Percentiles rank a stretch among this genome's conserved stretches.
Conservation (phyloP, 305 asterid genomes). For the Solanum hybrid region DNA sequence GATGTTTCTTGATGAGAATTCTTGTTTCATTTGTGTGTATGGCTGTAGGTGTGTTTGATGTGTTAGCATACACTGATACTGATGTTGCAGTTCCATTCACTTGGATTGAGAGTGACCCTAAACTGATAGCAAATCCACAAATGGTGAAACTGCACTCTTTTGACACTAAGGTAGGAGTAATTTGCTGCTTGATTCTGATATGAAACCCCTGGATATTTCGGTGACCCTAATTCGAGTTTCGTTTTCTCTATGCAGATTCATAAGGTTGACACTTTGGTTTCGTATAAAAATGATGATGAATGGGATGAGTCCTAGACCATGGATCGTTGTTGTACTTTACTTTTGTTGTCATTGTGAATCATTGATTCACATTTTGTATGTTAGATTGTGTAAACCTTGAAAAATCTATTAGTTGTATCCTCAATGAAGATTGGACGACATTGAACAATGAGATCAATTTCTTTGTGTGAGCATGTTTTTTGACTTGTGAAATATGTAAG, state of each 20-base stretch:
- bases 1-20: not conserved
- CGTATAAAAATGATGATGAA: slow-evolving; percentile 85
- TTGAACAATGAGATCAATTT: not conserved
- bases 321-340: not conserved
- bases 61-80: slow-evolving; percentile 71
- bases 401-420: not conserved
- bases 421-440: not conserved
- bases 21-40: not conserved
- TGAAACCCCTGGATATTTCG: not conserved
- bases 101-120: slow-evolving; percentile 97
- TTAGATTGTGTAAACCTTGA: not conserved
- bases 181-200: not conserved
- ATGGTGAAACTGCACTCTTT: slow-evolving; percentile 89
- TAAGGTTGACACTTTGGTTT: slow-evolving; percentile 84
- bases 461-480: not conserved
- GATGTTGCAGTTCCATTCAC: slow-evolving; percentile 78
- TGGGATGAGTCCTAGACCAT: slow-evolving; percentile 50
- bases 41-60: slow-evolving; percentile 65
- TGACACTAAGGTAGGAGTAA: slow-evolving; percentile 63
- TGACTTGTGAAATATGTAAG: not conserved
- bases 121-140: slow-evolving; percentile 75
- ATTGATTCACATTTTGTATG: slow-evolving; percentile 23
- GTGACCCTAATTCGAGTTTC: not conserved
- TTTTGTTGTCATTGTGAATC: slow-evolving; percentile 28
- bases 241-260: slow-evolving; percentile 54